Base-by-base conservation (phyloP, 495 filamentous ascomycete species). In the Penicillium robsamsonii region DNA sequence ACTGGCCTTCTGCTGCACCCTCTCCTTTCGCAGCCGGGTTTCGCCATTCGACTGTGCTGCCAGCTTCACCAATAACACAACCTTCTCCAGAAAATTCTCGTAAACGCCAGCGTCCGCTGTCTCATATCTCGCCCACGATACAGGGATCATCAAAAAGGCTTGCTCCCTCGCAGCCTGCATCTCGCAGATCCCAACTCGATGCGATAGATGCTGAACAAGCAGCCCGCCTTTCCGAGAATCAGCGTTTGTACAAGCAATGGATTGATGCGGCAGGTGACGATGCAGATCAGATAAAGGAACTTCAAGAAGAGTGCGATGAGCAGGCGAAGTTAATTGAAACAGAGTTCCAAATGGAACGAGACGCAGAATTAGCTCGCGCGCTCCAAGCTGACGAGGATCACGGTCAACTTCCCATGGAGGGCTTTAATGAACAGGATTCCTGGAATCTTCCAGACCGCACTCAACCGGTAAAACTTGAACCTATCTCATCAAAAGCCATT, bases 301-400 rank as follows among this genome's bases (percentile, higher is more conserved):
- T 79, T 8, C 58, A 44, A 8, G 63, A 66, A 18, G 63, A 80
- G 46, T 66, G 69, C 25, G 66, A 70, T 30, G 77, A 78, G 11
- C 43, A 42, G 4, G 56, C 58, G 22, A 45, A 44, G 18, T 42
- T 31, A 1, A 57, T 68, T 30, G 29, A 43, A 11, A 33, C 35
- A 18, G 37, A 57, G 11, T 59, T 56, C 17, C 63, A 61, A 27
- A 24, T 61, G 15, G 58, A 61, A 18, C 64, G 55, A n/a, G 82
- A 85, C 56, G 79, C 62, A 41, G 78, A 79, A 57, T 65, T 75
- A 55, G 81, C 80, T 51, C 73, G 75, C 29, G 67, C 52, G 41
- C 55, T 84, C 8, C 67, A 74, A 51, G 60, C 58, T n/a, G 45
- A 49, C 17, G 57, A 53, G 24, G 29, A 59, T 25, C 11, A 44